phyloP scores from a whole-genome alignment of 2,329 filamentous ascomycete species.

The Stylonectria norvegica region DNA sequence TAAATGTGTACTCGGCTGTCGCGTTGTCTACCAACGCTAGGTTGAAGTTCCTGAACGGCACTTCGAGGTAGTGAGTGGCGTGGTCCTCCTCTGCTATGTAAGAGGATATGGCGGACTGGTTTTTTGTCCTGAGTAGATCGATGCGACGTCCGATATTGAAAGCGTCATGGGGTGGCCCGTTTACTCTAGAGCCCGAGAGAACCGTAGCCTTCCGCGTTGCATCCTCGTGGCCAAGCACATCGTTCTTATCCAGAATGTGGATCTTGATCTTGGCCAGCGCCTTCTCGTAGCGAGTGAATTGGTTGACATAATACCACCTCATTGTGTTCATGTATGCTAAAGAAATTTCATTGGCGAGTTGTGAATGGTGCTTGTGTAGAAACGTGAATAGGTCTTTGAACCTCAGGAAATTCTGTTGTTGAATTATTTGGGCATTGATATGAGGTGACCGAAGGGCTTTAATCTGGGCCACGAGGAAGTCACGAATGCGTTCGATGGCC shows the following conservation, averaged over 20 bases:
- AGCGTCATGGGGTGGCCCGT: conserved; percentile 70
- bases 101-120: conserved; percentile 74
- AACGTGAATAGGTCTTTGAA: conserved; percentile 89
- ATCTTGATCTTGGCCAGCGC: conserved; percentile 82
- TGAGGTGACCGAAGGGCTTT: conserved; percentile 91
- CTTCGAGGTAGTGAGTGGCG: conserved; percentile 79
- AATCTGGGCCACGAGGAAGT: conserved; percentile 91
- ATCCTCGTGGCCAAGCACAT: conserved; percentile 78
- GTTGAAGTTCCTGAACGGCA: conserved; percentile 92
- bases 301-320: conserved; percentile 94
- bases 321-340: conserved; percentile 97
- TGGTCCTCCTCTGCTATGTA: conserved; percentile 91
- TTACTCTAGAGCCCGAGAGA: conserved; percentile 43
- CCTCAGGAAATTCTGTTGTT: conserved; percentile 84
- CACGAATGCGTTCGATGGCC: conserved; percentile 90
- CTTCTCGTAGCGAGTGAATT: conserved; percentile 84
- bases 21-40: conserved; percentile 91
- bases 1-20: conserved; percentile 90
- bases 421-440: conserved; percentile 95
- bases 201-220: conserved; percentile 60
- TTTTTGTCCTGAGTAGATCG: conserved; percentile 72
- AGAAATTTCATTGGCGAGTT: conserved; percentile 84
- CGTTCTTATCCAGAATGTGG: conserved; percentile 76
- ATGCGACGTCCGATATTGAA: conserved; percentile 85
- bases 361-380: conserved; percentile 73